Percentiles rank a stretch among this genome's conserved stretches.
Evolutionary conservation across 78 protist species (phyloP).

Genomic region (Neovahlkampfia damariscottae): DNA sequence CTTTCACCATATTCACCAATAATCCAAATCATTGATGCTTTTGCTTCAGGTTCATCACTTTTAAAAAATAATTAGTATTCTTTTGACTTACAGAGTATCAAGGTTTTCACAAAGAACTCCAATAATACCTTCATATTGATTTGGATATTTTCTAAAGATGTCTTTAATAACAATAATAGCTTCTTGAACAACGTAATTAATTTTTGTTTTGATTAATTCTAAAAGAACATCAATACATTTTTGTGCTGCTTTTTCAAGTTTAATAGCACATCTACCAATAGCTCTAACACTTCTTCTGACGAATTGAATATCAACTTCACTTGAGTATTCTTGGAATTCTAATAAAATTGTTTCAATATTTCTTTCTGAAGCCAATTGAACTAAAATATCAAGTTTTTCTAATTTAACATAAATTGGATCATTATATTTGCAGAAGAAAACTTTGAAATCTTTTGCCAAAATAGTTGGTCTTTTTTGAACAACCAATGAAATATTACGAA

Average conservation of each 20-base stretch:
- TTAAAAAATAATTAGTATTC: too few species aligned
- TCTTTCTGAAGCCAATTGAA: slow-evolving; percentile 76
- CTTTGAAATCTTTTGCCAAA: slow-evolving; percentile 72
- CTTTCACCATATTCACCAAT: slow-evolving; percentile 97
- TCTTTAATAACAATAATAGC: slow-evolving; percentile 95
- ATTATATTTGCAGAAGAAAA: slow-evolving; percentile 96
- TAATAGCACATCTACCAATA: slow-evolving; percentile 94
- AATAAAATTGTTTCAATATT: slow-evolving; percentile 73
- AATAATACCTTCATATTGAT: slow-evolving; percentile 91
- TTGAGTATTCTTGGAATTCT: slow-evolving; percentile 93
- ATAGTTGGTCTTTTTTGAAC: slow-evolving; percentile 80
- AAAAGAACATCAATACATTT: slow-evolving; percentile 82
- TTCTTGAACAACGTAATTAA: slow-evolving; percentile 98
- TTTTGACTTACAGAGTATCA: slow-evolving; percentile 88
- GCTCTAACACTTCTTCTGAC: slow-evolving; percentile 91
- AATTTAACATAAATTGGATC: slow-evolving; percentile 98
- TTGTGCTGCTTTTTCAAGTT: slow-evolving; percentile 63
- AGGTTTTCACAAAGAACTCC: slow-evolving; percentile 92
- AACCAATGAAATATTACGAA: slow-evolving; percentile 89
- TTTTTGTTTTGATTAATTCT: slow-evolving; percentile 84
- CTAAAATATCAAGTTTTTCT: slow-evolving; percentile 96
- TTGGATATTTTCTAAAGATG: slow-evolving; percentile 94
- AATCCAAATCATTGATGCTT: slow-evolving; percentile 98
- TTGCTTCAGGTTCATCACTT: slow-evolving; percentile 99
- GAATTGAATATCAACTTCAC: slow-evolving; percentile 94